A percentile compares a stretch with the other conserved stretches of the same genome.
Evolutionary conservation across 495 filamentous ascomycete species (phyloP).

Genomic region (Trichoderma reesei): DNA sequence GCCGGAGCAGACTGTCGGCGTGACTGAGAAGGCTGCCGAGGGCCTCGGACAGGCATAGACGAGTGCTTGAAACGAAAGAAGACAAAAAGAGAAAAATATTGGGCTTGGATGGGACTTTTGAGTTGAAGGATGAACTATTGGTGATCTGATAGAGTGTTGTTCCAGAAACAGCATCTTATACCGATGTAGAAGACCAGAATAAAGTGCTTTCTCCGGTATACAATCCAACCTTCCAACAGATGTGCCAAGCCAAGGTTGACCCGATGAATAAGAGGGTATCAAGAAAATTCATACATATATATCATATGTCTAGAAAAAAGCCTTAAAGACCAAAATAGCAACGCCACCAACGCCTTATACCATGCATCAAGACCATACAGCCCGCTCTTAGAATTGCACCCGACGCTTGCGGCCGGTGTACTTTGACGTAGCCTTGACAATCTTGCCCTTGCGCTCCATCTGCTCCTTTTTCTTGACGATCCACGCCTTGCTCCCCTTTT

Average conservation of each 20-base stretch:
- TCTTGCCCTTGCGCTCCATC: slow-evolving; percentile 87
- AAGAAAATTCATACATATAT: neutral
- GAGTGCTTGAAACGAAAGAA: neutral
- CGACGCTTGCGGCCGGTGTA: slow-evolving; percentile 85
- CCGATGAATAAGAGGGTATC: neutral
- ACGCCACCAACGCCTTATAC: neutral
- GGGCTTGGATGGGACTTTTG: neutral
- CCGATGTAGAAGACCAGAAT: neutral
- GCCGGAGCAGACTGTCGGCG: slow-evolving; percentile 9
- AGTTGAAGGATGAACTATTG: neutral
- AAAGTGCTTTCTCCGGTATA: neutral
- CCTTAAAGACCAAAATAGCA: neutral
- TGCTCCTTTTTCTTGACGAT: slow-evolving; percentile 93
- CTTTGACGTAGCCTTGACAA: slow-evolving; percentile 81
- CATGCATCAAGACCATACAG: neutral
- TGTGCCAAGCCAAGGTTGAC: neutral
- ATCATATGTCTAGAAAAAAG: neutral
- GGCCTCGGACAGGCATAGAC: neutral
- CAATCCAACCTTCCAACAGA: neutral
- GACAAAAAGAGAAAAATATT: neutral
- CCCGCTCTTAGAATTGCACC: slow-evolving; percentile 31
- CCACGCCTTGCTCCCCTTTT: slow-evolving; percentile 81
- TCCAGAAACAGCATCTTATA: neutral
- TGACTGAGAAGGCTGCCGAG: neutral
- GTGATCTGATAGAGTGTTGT: neutral